These are phyloP conservation scores for Rhizopus arrhizus DNA, from an alignment of 371 early-diverging fungal genomes.

Conservation along the genomic window DNA sequence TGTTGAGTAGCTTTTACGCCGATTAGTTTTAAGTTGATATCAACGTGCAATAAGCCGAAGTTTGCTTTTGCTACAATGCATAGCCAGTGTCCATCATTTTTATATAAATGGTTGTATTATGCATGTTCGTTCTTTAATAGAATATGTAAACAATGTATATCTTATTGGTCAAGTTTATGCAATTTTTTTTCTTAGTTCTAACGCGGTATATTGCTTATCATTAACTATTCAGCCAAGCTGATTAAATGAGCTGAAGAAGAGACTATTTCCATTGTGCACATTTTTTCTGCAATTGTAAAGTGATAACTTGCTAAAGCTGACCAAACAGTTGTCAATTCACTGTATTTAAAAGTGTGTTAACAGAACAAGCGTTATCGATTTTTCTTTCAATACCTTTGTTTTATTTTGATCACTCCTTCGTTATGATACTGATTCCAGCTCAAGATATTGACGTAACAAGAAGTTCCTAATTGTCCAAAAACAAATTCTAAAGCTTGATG, in stretches of 20 bases:
- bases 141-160: background rate
- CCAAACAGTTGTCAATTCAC: conserved; percentile 47
- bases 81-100: too few species aligned
- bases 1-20: too few species aligned
- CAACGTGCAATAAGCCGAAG: too few species aligned
- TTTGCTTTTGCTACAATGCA: background rate
- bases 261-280: conserved; percentile 39
- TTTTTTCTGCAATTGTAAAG: conserved; percentile 30
- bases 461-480: conserved; percentile 45
- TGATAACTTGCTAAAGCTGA: conserved; percentile 42
- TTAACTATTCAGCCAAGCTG: conserved; percentile 29
- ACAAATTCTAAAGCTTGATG: conserved; percentile 42
- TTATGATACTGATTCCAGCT: conserved; percentile 43
- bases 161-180: too few species aligned
- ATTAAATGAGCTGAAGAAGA: conserved; percentile 44
- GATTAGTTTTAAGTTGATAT: too few species aligned
- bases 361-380: background rate
- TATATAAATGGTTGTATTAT: too few species aligned
- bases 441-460: conserved; percentile 41
- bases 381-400: conserved; percentile 36
- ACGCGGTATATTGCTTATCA: background rate
- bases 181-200: too few species aligned
- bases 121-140: too few species aligned
- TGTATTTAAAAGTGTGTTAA: conserved; percentile 10
- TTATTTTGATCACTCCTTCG: conserved; percentile 42